A percentile compares a stretch with the other conserved stretches of the same genome.
Conservation (phyloP, 139 green algal species). For the Picochlorum sp. region DNA sequence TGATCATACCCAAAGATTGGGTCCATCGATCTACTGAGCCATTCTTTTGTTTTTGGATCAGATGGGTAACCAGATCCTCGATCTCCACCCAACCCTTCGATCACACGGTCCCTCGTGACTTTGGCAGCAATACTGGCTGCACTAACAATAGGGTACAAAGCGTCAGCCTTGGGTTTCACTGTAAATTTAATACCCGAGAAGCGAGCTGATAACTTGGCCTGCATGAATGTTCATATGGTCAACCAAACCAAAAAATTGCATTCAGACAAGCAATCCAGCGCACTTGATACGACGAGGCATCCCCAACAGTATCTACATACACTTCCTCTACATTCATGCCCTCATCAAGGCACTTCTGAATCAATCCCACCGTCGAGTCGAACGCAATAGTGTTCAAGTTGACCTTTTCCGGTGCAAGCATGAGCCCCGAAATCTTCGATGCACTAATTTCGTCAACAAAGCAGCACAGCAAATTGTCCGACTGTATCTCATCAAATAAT, state of each 20-base stretch:
- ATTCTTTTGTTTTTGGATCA: conserved; percentile 72
- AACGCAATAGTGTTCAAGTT: conserved; percentile 65
- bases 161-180: conserved; percentile 75
- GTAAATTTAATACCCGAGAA: conserved; percentile 65
- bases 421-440: conserved; percentile 46
- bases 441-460: conserved; percentile 58
- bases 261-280: neutral
- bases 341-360: conserved; percentile 45
- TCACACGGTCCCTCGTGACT: conserved; percentile 38
- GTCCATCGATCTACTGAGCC: conserved; percentile 60
- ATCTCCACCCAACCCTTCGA: neutral
- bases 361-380: conserved; percentile 54
- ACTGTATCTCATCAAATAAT: conserved; percentile 54
- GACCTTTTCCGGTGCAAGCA: conserved; percentile 35
- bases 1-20: conserved; percentile 68
- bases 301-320: conserved; percentile 91
- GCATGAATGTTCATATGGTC: neutral
- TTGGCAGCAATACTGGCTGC: conserved; percentile 91
- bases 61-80: conserved; percentile 62
- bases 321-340: conserved; percentile 66
- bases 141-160: conserved; percentile 82
- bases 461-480: conserved; percentile 46
- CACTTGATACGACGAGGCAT: conserved; percentile 42
- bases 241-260: neutral
- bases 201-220: conserved; percentile 27